Evolutionary conservation across 75 land plant species (phyloP), one percentile per base, ranked within the genome.

Genomic region (Pinus tabuliformis): DNA sequence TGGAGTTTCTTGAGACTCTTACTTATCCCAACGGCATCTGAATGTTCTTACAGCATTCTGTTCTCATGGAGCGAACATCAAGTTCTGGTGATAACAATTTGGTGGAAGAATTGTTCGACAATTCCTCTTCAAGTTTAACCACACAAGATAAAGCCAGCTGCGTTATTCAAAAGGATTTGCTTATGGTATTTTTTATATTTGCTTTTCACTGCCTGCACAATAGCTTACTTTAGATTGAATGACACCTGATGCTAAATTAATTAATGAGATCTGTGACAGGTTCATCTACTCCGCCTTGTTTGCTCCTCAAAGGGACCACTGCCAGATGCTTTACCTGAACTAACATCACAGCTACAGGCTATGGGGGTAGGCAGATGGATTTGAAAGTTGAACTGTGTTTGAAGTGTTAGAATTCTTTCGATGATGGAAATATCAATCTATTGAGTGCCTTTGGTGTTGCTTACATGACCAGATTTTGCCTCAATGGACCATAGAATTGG

Each of bases 241-340:
- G 5, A 37, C 6, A 75, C 20, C 33, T 52, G 45, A 21, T 71
- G 56, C 52, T 70, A 49, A n/a, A 72, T 72, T 49, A 72, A 72
- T 54, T 22, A 72, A 22, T 54, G 45, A 54, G 57, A 72, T 72
- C n/a, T 24, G 12, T 64, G 56, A 71, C 82, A 97, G 99, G 90
- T 81, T 73, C 90, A 97, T 82, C 77, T 97, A 80, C 98, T 97
- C 76, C 93, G 92, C 61, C 85, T 94, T 76, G 95, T 90, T 72
- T 94, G 97, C 82, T 84, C 88, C 78, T 79, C 89, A 57, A 89
- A 83, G 77, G 93, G 92, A 42, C 83, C 89, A 33, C 74, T 93
- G 13, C 78, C 91, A 72, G 76, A 85, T 82, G 84, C 84, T 57
- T 82, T 95, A 78, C 90, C 88, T 52, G 85, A 78, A 72, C 77